Conservation (phyloP, 495 filamentous ascomycete species). For the Terfezia claveryi region DNA sequence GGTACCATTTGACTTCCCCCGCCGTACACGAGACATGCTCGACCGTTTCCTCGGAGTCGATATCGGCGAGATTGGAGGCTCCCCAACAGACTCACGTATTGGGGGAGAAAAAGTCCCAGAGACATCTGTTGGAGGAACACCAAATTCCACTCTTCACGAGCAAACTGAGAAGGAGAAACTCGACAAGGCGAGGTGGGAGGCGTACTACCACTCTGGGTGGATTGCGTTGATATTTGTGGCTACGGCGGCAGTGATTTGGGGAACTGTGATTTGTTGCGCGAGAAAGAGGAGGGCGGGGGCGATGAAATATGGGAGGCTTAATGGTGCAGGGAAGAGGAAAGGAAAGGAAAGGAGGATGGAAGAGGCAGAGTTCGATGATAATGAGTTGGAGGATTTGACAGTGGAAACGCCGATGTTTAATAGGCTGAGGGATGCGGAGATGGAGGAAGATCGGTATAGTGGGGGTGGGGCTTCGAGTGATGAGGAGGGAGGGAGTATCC, state of each 20-base stretch:
- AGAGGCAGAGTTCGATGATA: slow-evolving; percentile 74
- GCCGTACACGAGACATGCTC: slow-evolving; percentile 82
- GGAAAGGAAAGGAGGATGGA: slow-evolving; percentile 24
- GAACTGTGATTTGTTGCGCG: slow-evolving; percentile 65
- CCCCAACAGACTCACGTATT: slow-evolving; percentile 61
- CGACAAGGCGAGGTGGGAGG: slow-evolving; percentile 71
- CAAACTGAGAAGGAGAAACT: slow-evolving; percentile 51
- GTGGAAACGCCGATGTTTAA: slow-evolving; percentile 23
- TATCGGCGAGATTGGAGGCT: slow-evolving; percentile 72
- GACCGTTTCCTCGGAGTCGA: slow-evolving; percentile 91
- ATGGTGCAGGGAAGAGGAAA: slow-evolving; percentile 23
- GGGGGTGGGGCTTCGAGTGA: slow-evolving; percentile 37
- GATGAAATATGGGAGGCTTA: slow-evolving; percentile 25
- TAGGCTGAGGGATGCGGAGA: slow-evolving; percentile 10
- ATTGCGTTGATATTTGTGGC: slow-evolving; percentile 70
- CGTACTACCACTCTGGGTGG: slow-evolving; percentile 81
- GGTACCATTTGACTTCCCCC: slow-evolving; percentile 85
- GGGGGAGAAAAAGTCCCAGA: slow-evolving; percentile 76
- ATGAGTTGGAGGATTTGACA: slow-evolving; percentile 58
- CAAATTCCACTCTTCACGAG: slow-evolving; percentile 53
- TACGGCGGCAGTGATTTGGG: slow-evolving; percentile 56
- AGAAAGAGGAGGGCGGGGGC: slow-evolving; percentile 27
- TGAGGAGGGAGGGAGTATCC: slow-evolving; percentile 21
- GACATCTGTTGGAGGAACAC: slow-evolving; percentile 58
- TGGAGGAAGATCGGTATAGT: slow-evolving; percentile 29